These are phyloP conservation scores for Colletotrichum higginsianum DNA, from an alignment of 2,329 filamentous ascomycete genomes.

Conservation along the genomic window DNA sequence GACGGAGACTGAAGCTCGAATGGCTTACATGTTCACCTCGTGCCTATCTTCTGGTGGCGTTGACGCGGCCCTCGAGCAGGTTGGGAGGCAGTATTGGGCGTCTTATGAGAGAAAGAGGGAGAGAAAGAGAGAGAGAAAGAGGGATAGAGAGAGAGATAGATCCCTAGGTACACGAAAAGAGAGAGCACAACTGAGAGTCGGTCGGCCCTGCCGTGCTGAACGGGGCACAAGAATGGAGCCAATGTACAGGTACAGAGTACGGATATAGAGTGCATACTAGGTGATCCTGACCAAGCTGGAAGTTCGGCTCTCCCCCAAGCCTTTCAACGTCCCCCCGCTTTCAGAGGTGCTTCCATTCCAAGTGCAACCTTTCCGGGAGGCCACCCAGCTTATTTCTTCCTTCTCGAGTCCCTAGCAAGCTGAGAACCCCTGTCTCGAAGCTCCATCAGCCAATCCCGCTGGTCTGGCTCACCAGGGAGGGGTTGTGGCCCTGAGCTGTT, in stretches of 20 bases:
- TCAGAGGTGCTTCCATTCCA: constrained; percentile 32
- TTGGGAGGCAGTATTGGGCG: too few species aligned
- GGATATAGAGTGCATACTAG: background rate
- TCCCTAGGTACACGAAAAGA: background rate
- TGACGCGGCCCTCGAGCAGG: background rate
- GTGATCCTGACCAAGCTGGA: constrained; percentile 25
- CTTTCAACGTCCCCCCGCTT: constrained; percentile 16
- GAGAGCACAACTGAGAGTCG: background rate
- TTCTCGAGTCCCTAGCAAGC: constrained; percentile 28
- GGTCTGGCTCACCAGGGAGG: constrained; percentile 35
- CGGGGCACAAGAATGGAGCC: background rate
- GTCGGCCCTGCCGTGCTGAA: background rate
- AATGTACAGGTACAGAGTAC: background rate
- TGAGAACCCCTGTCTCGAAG: constrained; percentile 28
- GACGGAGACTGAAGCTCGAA: background rate
- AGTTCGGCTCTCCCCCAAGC: constrained; percentile 36
- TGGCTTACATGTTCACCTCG: background rate
- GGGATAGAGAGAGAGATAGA: too few species aligned
- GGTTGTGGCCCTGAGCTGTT: constrained; percentile 23
- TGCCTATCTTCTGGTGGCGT: background rate
- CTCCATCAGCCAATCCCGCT: constrained; percentile 40
- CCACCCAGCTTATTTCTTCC: constrained; percentile 15
- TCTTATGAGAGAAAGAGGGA: background rate
- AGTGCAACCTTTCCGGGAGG: constrained; percentile 41
- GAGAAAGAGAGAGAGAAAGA: background rate